phyloP scores from a whole-genome alignment of 192 early-diverging fungal species.

The Obelidium mucronatum region DNA sequence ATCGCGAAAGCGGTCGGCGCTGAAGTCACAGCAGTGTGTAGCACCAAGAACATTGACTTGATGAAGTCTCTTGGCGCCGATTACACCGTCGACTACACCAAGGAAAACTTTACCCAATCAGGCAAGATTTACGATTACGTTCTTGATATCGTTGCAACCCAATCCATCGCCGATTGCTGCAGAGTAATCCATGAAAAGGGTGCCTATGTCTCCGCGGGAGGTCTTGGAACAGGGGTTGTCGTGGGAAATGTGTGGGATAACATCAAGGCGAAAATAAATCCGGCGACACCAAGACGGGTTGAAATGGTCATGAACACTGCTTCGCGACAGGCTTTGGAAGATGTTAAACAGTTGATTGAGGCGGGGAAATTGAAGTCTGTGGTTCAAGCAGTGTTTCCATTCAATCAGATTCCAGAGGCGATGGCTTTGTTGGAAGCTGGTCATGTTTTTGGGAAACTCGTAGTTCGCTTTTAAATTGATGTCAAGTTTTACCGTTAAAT shows the following conservation, averaged over 20 bases:
- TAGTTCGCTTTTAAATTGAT: too few relatives aligned
- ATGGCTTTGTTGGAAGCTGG: not conserved
- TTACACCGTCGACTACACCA: not conserved
- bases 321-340: not conserved
- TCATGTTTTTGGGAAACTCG: not conserved
- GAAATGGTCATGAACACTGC: not conserved
- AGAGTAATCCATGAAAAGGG: not conserved
- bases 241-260: not conserved
- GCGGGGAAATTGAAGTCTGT: not conserved
- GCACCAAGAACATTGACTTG: not conserved
- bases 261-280: not conserved
- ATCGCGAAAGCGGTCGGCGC: conserved; percentile 46
- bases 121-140: not conserved
- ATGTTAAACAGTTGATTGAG: not conserved
- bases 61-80: not conserved
- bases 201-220: not conserved
- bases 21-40: not conserved
- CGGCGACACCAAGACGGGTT: not conserved
- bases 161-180: not conserved
- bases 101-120: not conserved
- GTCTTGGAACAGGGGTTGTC: not conserved
- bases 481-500: too few relatives aligned
- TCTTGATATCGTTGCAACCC: not conserved
- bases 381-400: not conserved
- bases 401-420: not conserved